These are phyloP conservation scores for Rhizopus sp. DNA, from an alignment of 371 early-diverging fungal species.

Conservation along the genomic window DNA sequence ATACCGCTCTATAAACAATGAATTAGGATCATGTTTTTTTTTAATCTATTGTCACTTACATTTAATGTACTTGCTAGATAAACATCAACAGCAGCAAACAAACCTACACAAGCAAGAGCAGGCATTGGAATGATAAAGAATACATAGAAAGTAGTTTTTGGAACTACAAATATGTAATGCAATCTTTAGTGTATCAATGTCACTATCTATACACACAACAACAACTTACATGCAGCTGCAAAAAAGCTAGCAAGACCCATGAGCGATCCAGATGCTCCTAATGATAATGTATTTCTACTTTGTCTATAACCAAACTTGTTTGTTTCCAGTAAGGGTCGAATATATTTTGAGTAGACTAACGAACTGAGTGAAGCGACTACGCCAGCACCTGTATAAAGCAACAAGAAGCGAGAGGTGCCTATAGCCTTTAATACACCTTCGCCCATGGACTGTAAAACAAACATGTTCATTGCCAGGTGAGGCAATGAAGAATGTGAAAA, in stretches of 20 bases:
- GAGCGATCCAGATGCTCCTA: constrained; percentile 23
- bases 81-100: constrained; percentile 42
- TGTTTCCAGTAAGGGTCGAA: constrained; percentile 35
- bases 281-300: neutral
- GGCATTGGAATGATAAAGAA: constrained; percentile 65
- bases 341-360: constrained; percentile 32
- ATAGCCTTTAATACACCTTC: constrained; percentile 42
- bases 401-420: constrained; percentile 45
- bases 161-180: constrained; percentile 28
- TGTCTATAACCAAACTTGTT: constrained; percentile 2
- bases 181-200: no score
- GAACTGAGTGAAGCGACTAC: constrained; percentile 30
- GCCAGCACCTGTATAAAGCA: constrained; percentile 44
- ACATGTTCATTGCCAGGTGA: constrained; percentile 56
- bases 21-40: neutral
- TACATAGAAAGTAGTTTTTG: constrained; percentile 51
- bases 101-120: constrained; percentile 53
- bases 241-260: constrained; percentile 52
- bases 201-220: neutral
- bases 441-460: constrained; percentile 53
- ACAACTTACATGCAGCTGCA: constrained; percentile 50
- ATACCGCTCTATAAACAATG: constrained; percentile 31
- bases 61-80: constrained; percentile 40
- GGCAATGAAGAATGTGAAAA: constrained; percentile 52
- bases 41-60: constrained; percentile 21